Conservation (phyloP, 805 yeast genomes). For the Sungouiozyma ichnusensis region DNA sequence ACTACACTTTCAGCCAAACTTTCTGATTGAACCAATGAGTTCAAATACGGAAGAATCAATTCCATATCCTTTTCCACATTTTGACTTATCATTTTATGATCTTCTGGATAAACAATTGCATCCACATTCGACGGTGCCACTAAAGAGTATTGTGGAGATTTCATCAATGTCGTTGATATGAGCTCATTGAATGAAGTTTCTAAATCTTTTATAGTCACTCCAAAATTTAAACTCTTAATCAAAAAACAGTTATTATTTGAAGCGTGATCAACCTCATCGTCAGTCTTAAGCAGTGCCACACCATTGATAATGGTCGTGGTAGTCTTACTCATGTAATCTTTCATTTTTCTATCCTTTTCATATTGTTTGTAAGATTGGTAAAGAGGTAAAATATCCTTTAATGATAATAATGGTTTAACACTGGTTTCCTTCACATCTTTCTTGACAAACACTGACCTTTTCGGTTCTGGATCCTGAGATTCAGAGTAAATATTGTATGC, state of each 20-base stretch:
- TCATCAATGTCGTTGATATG: constrained; percentile 21
- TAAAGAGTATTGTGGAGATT: constrained; percentile 15
- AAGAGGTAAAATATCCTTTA: constrained; percentile 31
- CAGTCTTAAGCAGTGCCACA: constrained; percentile 4
- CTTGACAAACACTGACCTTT: constrained; percentile 57
- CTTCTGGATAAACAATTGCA: constrained; percentile 25
- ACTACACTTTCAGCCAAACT: constrained; percentile 17
- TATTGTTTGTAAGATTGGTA: constrained; percentile 33
- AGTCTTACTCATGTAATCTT: constrained; percentile 21
- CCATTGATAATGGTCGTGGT: constrained; percentile 18
- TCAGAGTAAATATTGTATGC: constrained; percentile 51
- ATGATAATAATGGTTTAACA: constrained; percentile 14
- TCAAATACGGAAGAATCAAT: constrained; percentile 29
- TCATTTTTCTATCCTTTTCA: constrained; percentile 26
- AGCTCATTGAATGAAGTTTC: constrained; percentile 27
- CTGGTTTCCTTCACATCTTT: constrained; percentile 23
- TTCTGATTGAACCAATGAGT: constrained; percentile 16
- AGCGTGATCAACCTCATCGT: constrained; percentile 10
- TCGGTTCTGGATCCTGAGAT: constrained; percentile 76
- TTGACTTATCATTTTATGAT: constrained; percentile 27
- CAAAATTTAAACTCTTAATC: constrained; percentile 43
- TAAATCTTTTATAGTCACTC: constrained; percentile 39
- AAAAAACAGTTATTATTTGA: constrained; percentile 39
- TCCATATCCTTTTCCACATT: constrained; percentile 36
- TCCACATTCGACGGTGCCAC: constrained; percentile 4